Evolutionary conservation across 495 filamentous ascomycete species (phyloP).

Genomic region (Hypoxylon subgilvum): DNA sequence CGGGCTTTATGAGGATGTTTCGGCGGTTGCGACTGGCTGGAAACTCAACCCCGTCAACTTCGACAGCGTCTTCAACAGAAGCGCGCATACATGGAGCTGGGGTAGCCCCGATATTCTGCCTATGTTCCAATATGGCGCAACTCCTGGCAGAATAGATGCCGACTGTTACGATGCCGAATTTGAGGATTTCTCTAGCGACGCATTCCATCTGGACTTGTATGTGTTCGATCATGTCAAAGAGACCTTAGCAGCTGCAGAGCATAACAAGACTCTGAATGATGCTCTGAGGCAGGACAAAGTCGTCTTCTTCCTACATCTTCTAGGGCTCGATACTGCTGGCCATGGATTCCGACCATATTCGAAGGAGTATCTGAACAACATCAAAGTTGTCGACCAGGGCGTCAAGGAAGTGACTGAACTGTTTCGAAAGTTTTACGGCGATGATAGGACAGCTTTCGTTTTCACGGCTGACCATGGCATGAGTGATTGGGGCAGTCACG

Average conservation of each 20-base stretch:
- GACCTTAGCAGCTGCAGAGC: constrained; percentile 79
- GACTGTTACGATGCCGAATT: constrained; percentile 81
- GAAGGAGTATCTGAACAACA: constrained; percentile 91
- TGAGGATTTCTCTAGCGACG: constrained; percentile 89
- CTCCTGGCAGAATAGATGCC: constrained; percentile 83
- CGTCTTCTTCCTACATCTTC: constrained; percentile 94
- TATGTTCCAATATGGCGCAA: constrained; percentile 95
- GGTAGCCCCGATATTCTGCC: constrained; percentile 96
- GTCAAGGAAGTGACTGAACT: constrained; percentile 80
- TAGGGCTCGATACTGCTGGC: constrained; percentile 94
- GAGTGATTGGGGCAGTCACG: constrained; percentile 98
- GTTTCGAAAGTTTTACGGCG: constrained; percentile 88
- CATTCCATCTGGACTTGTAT: constrained; percentile 83
- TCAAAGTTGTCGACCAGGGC: constrained; percentile 91
- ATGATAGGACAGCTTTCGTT: constrained; percentile 89
- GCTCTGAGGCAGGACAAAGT: constrained; percentile 81
- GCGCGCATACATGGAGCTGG: constrained; percentile 98
- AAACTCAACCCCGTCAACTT: constrained; percentile 98
- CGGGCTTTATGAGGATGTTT: constrained; percentile 97
- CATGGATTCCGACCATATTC: constrained; percentile 91
- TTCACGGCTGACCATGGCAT: constrained; percentile 99
- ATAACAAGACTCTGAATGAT: constrained; percentile 75
- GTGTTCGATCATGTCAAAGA: constrained; percentile 93
- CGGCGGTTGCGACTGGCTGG: constrained; percentile 96
- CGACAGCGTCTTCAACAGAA: constrained; percentile 97